Conservation (phyloP, 352 stramenopile species). For the Phytophthora quininea region DNA sequence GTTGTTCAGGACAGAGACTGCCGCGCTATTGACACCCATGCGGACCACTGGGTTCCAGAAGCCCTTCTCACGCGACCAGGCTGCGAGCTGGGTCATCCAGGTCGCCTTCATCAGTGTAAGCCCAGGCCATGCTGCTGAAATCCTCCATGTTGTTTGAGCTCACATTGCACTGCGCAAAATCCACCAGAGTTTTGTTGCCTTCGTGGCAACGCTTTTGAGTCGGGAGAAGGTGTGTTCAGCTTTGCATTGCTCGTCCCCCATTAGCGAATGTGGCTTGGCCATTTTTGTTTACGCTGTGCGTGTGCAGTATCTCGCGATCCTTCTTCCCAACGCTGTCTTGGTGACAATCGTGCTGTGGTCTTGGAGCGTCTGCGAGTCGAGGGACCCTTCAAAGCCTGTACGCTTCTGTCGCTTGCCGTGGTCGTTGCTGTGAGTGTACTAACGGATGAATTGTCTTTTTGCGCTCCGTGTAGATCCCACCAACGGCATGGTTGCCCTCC, state of each 20-base stretch:
- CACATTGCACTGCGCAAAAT: background rate
- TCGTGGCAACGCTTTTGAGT: constrained; percentile 64
- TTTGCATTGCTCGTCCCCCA: background rate
- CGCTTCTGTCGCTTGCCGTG: constrained; percentile 4
- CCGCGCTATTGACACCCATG: constrained; percentile 19
- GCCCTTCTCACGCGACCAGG: constrained; percentile 80
- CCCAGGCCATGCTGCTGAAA: background rate
- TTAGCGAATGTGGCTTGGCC: background rate
- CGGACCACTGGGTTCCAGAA: constrained; percentile 77
- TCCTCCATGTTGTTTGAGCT: background rate
- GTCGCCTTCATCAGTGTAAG: constrained; percentile 71
- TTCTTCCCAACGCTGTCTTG: constrained; percentile 67
- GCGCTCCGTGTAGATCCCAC: constrained; percentile 32
- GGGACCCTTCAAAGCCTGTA: constrained; percentile 65
- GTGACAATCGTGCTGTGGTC: constrained; percentile 59
- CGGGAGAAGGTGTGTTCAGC: constrained; percentile 48
- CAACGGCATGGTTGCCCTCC: constrained; percentile 29
- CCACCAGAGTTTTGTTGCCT: constrained; percentile 64
- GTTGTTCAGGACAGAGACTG: background rate
- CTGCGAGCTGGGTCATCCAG: constrained; percentile 81
- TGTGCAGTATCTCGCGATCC: constrained; percentile 59
- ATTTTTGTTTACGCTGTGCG: background rate
- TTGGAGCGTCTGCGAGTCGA: constrained; percentile 73
- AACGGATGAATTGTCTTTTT: background rate
- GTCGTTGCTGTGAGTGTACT: background rate